A percentile compares a stretch with the other conserved stretches of the same genome.
These are phyloP conservation scores for Heracleum sosnowskyi DNA, from an alignment of 129 eudicot species.

Conservation along the genomic window DNA sequence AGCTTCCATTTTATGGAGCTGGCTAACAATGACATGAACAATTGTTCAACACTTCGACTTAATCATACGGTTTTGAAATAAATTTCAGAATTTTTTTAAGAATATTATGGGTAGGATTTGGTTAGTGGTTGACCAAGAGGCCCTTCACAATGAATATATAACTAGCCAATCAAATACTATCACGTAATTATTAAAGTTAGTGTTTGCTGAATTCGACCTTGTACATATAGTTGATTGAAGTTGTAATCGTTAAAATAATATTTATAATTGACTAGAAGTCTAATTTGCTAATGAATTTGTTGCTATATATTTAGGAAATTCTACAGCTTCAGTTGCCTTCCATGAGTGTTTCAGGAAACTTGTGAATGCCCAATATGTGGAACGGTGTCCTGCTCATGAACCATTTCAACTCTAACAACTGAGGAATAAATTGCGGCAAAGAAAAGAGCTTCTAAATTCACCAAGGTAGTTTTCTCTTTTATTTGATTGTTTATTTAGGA, in stretches of 20 bases:
- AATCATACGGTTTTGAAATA: neutral
- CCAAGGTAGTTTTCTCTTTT: slow-evolving; percentile 37
- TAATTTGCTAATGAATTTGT: slow-evolving; percentile 9
- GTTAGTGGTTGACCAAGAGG: too few species aligned
- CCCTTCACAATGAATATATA: too few species aligned
- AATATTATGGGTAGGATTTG: too few species aligned
- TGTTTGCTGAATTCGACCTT: neutral
- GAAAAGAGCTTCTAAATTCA: slow-evolving; percentile 44
- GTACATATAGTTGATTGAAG: neutral
- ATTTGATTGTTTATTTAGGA: neutral
- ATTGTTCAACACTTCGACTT: neutral
- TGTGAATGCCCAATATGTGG: slow-evolving; percentile 55
- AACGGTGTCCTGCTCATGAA: slow-evolving; percentile 88
- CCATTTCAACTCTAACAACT: slow-evolving; percentile 58
- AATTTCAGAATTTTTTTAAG: neutral
- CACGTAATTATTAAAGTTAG: too few species aligned
- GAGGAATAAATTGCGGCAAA: slow-evolving; percentile 51
- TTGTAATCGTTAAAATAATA: neutral
- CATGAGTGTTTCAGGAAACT: slow-evolving; percentile 54
- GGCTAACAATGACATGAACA: neutral
- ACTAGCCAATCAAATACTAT: too few species aligned
- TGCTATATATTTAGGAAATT: slow-evolving; percentile 29
- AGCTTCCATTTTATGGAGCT: neutral
- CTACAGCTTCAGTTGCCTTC: slow-evolving; percentile 24
- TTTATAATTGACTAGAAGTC: neutral